Evolutionary conservation across 345 rosid species (phyloP).

Genomic region (Barbarea vulgaris): DNA sequence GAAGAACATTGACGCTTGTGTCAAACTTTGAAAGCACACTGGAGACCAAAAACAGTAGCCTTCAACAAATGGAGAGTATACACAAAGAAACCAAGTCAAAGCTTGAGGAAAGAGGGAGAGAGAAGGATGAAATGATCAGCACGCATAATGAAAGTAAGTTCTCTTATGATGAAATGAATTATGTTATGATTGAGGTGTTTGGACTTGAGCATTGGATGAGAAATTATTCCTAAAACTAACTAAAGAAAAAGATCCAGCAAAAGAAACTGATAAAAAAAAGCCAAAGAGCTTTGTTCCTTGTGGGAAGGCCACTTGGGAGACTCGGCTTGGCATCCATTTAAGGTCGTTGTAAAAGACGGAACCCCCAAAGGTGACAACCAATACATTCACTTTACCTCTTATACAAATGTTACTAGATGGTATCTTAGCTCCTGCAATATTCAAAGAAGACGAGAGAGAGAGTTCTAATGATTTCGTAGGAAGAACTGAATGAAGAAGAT

Average conservation of each 20-base stretch:
- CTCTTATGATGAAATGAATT: background rate
- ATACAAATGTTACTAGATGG: background rate
- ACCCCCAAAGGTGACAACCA: conserved; percentile 11
- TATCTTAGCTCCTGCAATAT: background rate
- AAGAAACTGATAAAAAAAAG: conserved; percentile 19
- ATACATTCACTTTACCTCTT: background rate
- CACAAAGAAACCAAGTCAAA: conserved; percentile 42
- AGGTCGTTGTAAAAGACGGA: conserved; percentile 23
- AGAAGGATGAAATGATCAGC: conserved; percentile 57
- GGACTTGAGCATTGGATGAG: conserved; percentile 23
- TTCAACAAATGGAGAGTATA: conserved; percentile 55
- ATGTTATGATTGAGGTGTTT: conserved; percentile 6
- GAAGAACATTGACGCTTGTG: conserved; percentile 49
- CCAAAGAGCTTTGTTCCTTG: conserved; percentile 26
- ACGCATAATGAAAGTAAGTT: conserved; percentile 59
- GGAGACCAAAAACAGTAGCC: conserved; percentile 44
- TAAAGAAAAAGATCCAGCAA: conserved; percentile 36
- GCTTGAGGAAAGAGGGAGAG: conserved; percentile 38
- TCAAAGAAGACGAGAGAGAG: background rate
- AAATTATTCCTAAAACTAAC: conserved; percentile 29
- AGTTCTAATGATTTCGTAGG: conserved; percentile 39
- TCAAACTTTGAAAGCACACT: conserved; percentile 49
- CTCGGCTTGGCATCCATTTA: conserved; percentile 42
- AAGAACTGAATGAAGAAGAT: conserved; percentile 50
- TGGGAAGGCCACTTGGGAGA: conserved; percentile 41